phyloP scores from a whole-genome alignment of 257 asterid genomes.

The Petunia secreta region DNA sequence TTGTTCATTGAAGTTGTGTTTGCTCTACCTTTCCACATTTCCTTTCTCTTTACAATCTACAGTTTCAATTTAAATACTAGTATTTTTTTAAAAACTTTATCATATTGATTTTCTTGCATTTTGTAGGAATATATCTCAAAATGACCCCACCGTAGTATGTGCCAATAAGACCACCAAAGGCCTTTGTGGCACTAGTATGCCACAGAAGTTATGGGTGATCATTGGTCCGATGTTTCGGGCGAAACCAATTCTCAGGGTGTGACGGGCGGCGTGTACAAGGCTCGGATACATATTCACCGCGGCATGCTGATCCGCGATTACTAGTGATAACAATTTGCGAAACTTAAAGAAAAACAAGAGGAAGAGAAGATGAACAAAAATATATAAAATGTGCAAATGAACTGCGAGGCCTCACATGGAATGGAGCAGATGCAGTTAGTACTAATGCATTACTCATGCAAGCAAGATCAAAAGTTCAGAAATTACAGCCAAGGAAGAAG shows the following conservation, averaged over 20 bases:
- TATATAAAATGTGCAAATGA: neutral
- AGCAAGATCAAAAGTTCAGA: too few species aligned
- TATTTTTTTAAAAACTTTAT: neutral
- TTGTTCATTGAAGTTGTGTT: neutral
- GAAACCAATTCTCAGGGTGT: too few species aligned
- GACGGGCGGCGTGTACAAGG: too few species aligned
- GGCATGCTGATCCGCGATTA: too few species aligned
- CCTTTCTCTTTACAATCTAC: neutral
- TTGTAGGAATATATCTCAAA: constrained; percentile 70
- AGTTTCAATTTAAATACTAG: neutral
- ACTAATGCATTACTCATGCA: too few species aligned
- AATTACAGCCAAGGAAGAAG: too few species aligned
- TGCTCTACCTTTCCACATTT: neutral
- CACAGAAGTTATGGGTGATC: too few species aligned
- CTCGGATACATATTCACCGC: too few species aligned
- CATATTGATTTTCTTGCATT: constrained; percentile 19
- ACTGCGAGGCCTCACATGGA: neutral
- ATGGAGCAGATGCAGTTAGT: too few species aligned
- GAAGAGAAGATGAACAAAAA: constrained; percentile 48
- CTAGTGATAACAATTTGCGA: constrained; percentile 73
- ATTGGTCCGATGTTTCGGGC: too few species aligned
- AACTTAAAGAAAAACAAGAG: constrained; percentile 75
- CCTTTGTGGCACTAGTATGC: too few species aligned
- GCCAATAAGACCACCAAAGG: too few species aligned
- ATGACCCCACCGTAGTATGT: neutral